Base-by-base conservation (phyloP, 2,329 filamentous ascomycete species). In the Scedosporium boydii region DNA sequence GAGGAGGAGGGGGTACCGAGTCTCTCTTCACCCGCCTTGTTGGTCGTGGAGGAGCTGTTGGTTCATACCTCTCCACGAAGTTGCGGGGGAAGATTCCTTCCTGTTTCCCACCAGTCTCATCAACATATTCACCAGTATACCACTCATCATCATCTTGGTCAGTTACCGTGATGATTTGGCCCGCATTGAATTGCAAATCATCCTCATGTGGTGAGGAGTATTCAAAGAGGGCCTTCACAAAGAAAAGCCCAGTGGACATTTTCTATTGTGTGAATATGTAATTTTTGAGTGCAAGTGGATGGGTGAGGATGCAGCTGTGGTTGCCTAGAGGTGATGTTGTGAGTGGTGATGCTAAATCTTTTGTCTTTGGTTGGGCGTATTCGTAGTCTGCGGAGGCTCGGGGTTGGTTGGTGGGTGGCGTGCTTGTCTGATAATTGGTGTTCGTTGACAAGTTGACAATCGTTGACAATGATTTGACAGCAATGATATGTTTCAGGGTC, bases 31-130 rank as follows among this genome's bases (percentile, higher is more conserved):
- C 77, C 67, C 90, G 87, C 16, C 95, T 87, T 66, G 85, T 83
- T 63, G 95, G 95, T 64, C 95, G 87, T 64, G 93, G 91, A 64
- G 95, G 95, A 66, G 93, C 89, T 63, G 87, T 89, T 44, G 95
- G 95, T 74, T 98, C 93, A 76, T 91, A 96, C 77, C 88, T 91
- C 76, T 99, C 95, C 71, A 99, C 95, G 73, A 99, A 99, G 77
- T 98, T 99, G 73, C 89, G 88, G 60, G 92, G 93, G 75, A 97
- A 98, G 69, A 97, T 89, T 68, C 93, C 93, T 71, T 93, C 87
- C 72, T 87, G 84, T 75, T 88, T 91, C 66, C 75, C 77, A 63
- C 95, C 95, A 60, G 81, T 76, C 64, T 86, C 85, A 75, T 96
- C 90, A 66, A 87, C 78, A 74, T 96, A 97, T 75, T 95, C 89